These are phyloP conservation scores for Puccinellia tenuiflora DNA, from an alignment of 176 grass and related monocot genomes.

Conservation along the genomic window DNA sequence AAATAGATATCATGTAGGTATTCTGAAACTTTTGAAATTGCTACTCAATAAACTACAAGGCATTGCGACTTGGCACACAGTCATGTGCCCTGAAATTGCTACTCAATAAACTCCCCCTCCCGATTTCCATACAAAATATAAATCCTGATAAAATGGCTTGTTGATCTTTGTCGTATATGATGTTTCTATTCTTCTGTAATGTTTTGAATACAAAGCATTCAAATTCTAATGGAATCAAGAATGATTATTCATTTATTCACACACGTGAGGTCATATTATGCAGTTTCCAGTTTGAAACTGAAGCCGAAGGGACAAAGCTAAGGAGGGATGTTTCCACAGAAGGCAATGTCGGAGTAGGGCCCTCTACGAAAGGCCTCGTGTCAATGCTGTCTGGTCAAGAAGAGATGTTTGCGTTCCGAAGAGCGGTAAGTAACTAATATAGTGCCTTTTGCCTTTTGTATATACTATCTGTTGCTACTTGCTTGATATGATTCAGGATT, in stretches of 20 bases:
- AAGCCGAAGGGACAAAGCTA: conserved; percentile 63
- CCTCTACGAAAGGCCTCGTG: conserved; percentile 43
- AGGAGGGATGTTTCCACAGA: conserved; percentile 66
- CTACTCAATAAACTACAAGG: neutral
- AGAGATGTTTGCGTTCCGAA: conserved; percentile 84
- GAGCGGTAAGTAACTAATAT: conserved; percentile 59
- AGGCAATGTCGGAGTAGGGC: conserved; percentile 54
- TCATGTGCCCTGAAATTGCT: neutral
- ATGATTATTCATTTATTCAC: neutral
- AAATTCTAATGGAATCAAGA: neutral
- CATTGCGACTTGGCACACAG: neutral
- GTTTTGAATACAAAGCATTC: neutral
- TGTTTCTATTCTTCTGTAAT: neutral
- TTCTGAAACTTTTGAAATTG: neutral
- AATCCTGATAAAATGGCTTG: neutral
- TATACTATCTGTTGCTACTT: neutral
- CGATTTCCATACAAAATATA: neutral
- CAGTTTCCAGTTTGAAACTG: conserved; percentile 95
- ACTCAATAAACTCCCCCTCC: too few relatives aligned
- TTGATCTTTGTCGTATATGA: neutral
- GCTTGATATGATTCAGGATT: neutral
- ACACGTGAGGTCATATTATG: conserved; percentile 9
- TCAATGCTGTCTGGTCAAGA: conserved; percentile 81
- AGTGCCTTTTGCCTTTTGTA: neutral
- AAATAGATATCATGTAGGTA: neutral